Percentiles rank a stretch among this genome's conserved stretches.
phyloP scores from a whole-genome alignment of 2,329 filamentous ascomycete genomes.

The Pyrenophora seminiperda region DNA sequence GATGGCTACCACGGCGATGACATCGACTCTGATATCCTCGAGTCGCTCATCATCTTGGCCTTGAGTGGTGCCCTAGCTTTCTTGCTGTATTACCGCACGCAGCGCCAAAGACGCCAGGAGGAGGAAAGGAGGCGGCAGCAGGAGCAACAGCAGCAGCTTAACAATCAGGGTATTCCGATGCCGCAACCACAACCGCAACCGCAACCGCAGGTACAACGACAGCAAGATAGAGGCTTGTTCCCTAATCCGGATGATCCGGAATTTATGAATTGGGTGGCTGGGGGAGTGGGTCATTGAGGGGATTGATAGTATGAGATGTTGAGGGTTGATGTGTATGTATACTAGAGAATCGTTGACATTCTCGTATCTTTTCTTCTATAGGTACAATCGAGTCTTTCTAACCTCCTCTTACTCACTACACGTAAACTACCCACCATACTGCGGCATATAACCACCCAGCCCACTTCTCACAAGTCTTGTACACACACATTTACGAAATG shows the following conservation, averaged over 20 bases:
- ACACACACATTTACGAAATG: no score
- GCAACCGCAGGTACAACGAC: constrained; percentile 29
- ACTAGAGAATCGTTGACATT: no score
- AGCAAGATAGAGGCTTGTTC: constrained; percentile 63
- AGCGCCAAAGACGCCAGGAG: constrained; percentile 58
- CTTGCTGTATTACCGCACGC: constrained; percentile 80
- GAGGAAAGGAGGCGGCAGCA: constrained; percentile 44
- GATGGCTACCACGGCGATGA: constrained; percentile 58
- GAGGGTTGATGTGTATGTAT: no score
- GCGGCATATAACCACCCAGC: no score
- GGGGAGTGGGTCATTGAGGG: constrained; percentile 68
- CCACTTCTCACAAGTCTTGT: no score
- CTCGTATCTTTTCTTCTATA: no score
- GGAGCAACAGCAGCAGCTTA: constrained; percentile 41
- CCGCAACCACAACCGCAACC: constrained; percentile 26
- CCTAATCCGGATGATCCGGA: constrained; percentile 70
- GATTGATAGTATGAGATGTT: no score
- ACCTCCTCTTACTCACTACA: no score
- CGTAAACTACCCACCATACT: no score
- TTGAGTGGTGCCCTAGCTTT: constrained; percentile 75
- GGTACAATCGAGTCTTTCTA: no score
- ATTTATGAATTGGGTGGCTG: constrained; percentile 69
- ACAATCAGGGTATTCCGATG: constrained; percentile 16
- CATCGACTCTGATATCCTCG: constrained; percentile 78
- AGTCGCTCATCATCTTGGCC: constrained; percentile 82